Percentiles rank a stretch among this genome's conserved stretches.
Evolutionary conservation across 1,139 yeast genomes (phyloP).

Genomic region (Pichiaceae sp.): DNA sequence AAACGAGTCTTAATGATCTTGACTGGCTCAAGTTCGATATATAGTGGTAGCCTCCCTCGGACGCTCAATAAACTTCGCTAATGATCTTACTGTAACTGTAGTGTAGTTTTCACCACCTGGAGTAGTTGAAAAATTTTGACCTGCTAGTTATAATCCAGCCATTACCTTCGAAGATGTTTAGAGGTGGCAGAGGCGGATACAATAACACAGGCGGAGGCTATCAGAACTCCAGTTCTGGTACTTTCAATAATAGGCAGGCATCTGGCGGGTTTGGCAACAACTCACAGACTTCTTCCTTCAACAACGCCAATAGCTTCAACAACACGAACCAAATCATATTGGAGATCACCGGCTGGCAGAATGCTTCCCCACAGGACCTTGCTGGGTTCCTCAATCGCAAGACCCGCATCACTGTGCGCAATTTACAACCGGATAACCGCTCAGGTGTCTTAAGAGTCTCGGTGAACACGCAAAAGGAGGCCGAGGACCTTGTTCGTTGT

Average conservation of each 20-base stretch:
- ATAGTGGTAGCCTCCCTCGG: too few relatives aligned
- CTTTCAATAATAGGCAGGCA: constrained; percentile 2
- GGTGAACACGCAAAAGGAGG: constrained; percentile 48
- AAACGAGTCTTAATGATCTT: constrained; percentile 16
- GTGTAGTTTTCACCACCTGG: too few relatives aligned
- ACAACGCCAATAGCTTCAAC: constrained; percentile 25
- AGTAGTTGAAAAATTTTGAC: neutral
- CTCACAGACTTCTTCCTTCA: constrained; percentile 8
- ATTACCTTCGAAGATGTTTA: constrained; percentile 23
- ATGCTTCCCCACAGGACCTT: constrained; percentile 63
- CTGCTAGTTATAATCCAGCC: too few relatives aligned
- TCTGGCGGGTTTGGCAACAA: constrained; percentile 8
- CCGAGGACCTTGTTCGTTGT: constrained; percentile 50
- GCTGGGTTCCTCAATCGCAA: constrained; percentile 64
- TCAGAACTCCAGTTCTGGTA: constrained; percentile 8
- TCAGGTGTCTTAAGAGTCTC: constrained; percentile 39
- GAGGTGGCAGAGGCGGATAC: constrained; percentile 29
- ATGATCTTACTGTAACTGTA: too few relatives aligned
- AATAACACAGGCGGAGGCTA: constrained; percentile 5
- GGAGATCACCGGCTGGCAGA: constrained; percentile 76
- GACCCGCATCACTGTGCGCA: constrained; percentile 45
- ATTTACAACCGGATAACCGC: constrained; percentile 32
- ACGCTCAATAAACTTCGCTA: too few relatives aligned
- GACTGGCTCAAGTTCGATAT: constrained; percentile 26
- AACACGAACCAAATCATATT: constrained; percentile 36